These are phyloP conservation scores for Boeremia lycopersici DNA, from an alignment of 2,329 filamentous ascomycete genomes.

Conservation along the genomic window DNA sequence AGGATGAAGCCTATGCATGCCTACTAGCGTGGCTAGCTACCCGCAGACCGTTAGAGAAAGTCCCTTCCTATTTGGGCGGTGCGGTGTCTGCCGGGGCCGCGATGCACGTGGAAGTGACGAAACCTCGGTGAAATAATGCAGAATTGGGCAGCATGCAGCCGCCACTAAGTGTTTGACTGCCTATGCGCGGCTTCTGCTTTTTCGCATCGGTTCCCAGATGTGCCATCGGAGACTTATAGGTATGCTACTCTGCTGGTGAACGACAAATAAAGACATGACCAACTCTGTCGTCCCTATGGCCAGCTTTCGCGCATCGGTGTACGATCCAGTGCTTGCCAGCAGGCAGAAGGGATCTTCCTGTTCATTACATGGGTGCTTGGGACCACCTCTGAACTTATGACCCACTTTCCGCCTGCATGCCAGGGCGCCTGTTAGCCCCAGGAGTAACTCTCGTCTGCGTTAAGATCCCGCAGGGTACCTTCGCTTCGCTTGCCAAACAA, in stretches of 20 bases:
- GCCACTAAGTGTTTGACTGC: background rate
- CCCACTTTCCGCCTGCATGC: conserved; percentile 13
- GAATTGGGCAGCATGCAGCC: background rate
- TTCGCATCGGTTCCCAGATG: background rate
- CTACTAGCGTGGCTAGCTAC: too few relatives aligned
- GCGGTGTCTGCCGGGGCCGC: too few relatives aligned
- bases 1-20: too few relatives aligned
- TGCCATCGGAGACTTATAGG: background rate
- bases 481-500: background rate
- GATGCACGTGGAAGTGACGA: background rate
- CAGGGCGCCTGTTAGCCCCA: conserved; percentile 1
- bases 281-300: background rate
- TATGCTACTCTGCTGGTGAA: background rate
- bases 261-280: background rate
- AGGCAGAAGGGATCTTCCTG: background rate
- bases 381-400: conserved; percentile 6
- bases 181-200: background rate
- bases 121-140: background rate
- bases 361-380: conserved; percentile 3
- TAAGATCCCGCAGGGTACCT: conserved; percentile 7
- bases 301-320: background rate
- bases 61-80: too few relatives aligned
- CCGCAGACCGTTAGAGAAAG: too few relatives aligned
- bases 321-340: background rate
- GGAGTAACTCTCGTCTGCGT: conserved; percentile 5